Conservation (phyloP, 2,329 filamentous ascomycete species). For the Pseudocercospora crystallina region DNA sequence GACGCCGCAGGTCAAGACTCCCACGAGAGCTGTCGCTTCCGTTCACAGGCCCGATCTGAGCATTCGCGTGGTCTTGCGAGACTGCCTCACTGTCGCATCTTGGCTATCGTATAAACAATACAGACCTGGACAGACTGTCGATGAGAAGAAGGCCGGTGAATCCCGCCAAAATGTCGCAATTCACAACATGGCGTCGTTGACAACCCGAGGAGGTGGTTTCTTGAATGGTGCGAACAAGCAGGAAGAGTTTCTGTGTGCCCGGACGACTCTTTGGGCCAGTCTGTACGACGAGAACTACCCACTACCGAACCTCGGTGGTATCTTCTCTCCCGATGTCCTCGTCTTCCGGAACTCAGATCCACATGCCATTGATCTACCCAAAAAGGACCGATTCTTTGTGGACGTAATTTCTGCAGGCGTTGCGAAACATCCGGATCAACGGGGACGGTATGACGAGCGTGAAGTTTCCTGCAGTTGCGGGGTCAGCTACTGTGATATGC, state of each 20-base stretch:
- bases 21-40: constrained; percentile 10
- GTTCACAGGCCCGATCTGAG: constrained; percentile 27
- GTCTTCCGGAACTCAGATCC: constrained; percentile 52
- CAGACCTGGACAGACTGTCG: constrained; percentile 16
- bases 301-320: constrained; percentile 56
- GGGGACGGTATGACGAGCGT: constrained; percentile 33
- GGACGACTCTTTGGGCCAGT: constrained; percentile 60
- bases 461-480: constrained; percentile 35
- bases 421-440: constrained; percentile 57
- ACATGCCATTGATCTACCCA: constrained; percentile 42
- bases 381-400: constrained; percentile 57
- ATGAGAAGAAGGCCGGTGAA: constrained; percentile 24
- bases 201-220: constrained; percentile 62
- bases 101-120: constrained; percentile 27
- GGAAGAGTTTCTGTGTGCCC: constrained; percentile 62
- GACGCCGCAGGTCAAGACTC: constrained; percentile 23
- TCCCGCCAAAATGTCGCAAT: constrained; percentile 50
- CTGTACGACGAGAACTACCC: constrained; percentile 60
- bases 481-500: constrained; percentile 47
- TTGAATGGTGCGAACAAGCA: constrained; percentile 60
- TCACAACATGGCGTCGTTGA: constrained; percentile 64
- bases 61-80: constrained; percentile 50
- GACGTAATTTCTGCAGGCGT: constrained; percentile 61
- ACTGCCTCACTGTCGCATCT: constrained; percentile 55
- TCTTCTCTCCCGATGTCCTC: constrained; percentile 60